Evolutionary conservation across 768 basidiomycete genomes (phyloP), one percentile per base, ranked within the genome.

Genomic region (Mycena chlorophos): DNA sequence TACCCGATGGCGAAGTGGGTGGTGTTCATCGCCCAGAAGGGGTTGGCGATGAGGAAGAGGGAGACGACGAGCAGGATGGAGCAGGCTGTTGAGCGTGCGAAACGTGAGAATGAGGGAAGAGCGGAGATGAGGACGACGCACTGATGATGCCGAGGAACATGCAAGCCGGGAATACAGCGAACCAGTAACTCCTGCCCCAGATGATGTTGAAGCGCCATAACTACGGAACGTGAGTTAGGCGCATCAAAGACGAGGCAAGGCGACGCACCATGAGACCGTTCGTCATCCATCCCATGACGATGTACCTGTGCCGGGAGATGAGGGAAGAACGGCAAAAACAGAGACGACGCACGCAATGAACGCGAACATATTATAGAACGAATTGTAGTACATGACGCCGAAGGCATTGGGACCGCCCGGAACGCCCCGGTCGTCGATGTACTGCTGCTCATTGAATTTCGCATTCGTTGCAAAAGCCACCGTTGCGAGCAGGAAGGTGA

Each of bases 221-320:
- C 58, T 56, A 48, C 39, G 20, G 40, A 31, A 14, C 3, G n/a
- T 30, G 20, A 22, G 40, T 42, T 42, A 14, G 42, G 2, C 37
- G 14, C 31, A 16, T 28, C 37, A 30, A 28, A 27, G 6, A 29
- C 14, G 17, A 17, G 2, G 27, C 17, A 31, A 16, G 22, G 13
- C 17, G 8, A 52, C 62, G 10, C 34, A 68, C 64, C 52, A 65
- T 30, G 5, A 69, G 45, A 3, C 53, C 65, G 38, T 65, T 63
- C 17, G 62, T 56, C 27, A 71, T 23, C 69, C 71, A 72, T 34
- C 65, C 66, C 58, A 68, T 62, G 20, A 70, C 19, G 22, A 57
- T 63, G 54, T 68, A 70, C 31, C 68, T 68, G 29, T n/a, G n/a
- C n/a, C n/a, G n/a, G n/a, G n/a, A n/a, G n/a, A n/a, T n/a, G n/a